Percentiles rank a stretch among this genome's conserved stretches.
phyloP scores from a whole-genome alignment of 116 monocot genomes.

The Iris pallida region DNA sequence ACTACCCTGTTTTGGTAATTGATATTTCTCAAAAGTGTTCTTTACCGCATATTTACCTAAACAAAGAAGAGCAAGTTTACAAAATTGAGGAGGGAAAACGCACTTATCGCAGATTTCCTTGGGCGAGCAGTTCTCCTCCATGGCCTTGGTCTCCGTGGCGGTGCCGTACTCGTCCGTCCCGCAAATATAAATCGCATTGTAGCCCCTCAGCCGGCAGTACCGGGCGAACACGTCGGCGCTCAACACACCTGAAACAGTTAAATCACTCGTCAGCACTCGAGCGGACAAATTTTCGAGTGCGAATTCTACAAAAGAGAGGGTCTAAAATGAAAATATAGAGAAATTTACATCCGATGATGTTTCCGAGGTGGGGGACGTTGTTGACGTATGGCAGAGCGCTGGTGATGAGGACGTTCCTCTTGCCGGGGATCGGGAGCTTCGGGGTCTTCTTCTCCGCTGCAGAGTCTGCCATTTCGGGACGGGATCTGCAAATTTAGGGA shows the following conservation, averaged over 20 bases:
- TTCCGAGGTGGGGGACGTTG: slow-evolving; percentile 98
- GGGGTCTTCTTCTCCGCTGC: slow-evolving; percentile 7
- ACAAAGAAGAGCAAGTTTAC: neutral
- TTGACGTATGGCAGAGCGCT: slow-evolving; percentile 98
- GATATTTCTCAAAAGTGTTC: neutral
- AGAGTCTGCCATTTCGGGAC: neutral
- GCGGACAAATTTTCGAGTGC: slow-evolving; percentile 2
- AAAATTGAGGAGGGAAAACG: slow-evolving; percentile 2
- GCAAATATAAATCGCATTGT: slow-evolving; percentile 84
- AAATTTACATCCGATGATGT: slow-evolving; percentile 93
- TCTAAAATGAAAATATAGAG: neutral
- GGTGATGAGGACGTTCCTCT: slow-evolving; percentile 90
- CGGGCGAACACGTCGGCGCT: slow-evolving; percentile 96
- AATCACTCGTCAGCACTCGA: neutral
- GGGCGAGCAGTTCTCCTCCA: slow-evolving; percentile 96
- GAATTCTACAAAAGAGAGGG: neutral
- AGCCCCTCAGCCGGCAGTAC: slow-evolving; percentile 78
- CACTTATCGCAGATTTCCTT: slow-evolving; percentile 98
- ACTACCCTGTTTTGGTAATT: neutral
- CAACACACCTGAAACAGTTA: slow-evolving; percentile 57
- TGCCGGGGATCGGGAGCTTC: slow-evolving; percentile 75
- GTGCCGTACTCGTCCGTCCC: slow-evolving; percentile 99
- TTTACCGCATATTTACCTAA: neutral
- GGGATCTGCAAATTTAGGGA: no score
- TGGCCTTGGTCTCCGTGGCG: slow-evolving; percentile 89